Conservation (phyloP, 768 basidiomycete species). For the Lactifluus pinguis region DNA sequence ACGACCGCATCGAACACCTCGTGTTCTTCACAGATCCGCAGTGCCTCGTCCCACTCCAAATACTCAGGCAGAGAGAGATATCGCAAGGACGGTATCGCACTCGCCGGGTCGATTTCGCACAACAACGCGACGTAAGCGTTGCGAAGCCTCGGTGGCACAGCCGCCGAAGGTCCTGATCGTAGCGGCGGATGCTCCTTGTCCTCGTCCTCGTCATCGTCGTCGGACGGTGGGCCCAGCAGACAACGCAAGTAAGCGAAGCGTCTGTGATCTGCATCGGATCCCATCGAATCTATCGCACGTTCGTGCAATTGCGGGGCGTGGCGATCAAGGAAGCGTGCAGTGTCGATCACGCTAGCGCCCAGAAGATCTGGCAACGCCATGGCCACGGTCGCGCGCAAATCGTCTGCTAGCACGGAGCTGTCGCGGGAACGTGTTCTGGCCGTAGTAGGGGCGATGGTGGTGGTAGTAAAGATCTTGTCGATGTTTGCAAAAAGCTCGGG, state of each 20-base stretch:
- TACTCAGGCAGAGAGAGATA: constrained; percentile 37
- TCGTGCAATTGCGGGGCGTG: constrained; percentile 60
- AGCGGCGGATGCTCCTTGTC: constrained; percentile 30
- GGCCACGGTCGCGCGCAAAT: constrained; percentile 46
- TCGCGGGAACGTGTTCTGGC: constrained; percentile 33
- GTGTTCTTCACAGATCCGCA: constrained; percentile 56
- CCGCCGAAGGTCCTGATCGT: constrained; percentile 30
- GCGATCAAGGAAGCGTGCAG: constrained; percentile 65
- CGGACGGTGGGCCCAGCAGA: constrained; percentile 48
- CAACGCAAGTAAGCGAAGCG: constrained; percentile 72
- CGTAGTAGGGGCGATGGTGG: constrained; percentile 21
- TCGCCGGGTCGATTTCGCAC: constrained; percentile 57
- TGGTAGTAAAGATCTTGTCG: constrained; percentile 48
- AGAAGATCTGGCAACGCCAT: constrained; percentile 60
- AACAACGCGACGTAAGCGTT: constrained; percentile 64
- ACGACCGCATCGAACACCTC: constrained; percentile 68
- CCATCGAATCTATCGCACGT: constrained; percentile 44
- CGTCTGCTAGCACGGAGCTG: constrained; percentile 46
- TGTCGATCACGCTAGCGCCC: constrained; percentile 46
- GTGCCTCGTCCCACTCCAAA: constrained; percentile 48
- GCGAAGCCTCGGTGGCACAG: constrained; percentile 43
- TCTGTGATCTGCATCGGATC: constrained; percentile 36
- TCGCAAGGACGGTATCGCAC: constrained; percentile 54
- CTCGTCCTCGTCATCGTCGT: constrained; percentile 6
- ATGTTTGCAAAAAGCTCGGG: constrained; percentile 58